These are phyloP conservation scores for Rhodotorula sp. DNA, from an alignment of 1,284 basidiomycete species.

Conservation along the genomic window DNA sequence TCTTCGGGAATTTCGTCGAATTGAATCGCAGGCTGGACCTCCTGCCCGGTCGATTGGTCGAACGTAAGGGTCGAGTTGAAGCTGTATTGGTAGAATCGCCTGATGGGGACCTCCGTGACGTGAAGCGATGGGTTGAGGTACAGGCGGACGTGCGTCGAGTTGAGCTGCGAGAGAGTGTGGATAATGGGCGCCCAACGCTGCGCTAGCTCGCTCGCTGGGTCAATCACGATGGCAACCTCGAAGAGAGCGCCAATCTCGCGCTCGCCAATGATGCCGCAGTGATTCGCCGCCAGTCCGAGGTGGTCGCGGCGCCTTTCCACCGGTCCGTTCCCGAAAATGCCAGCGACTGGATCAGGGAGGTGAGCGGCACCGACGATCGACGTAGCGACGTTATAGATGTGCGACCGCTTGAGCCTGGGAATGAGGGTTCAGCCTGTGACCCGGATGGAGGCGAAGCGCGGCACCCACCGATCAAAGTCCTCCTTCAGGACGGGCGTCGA, in stretches of 20 bases:
- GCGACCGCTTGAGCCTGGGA: slow-evolving; percentile 56
- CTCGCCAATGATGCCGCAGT: slow-evolving; percentile 70
- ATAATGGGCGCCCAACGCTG: slow-evolving; percentile 80
- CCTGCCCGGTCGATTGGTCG: slow-evolving; percentile 54
- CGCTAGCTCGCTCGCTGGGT: slow-evolving; percentile 79
- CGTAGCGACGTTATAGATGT: slow-evolving; percentile 64
- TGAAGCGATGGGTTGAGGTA: slow-evolving; percentile 69
- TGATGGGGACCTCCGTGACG: slow-evolving; percentile 73
- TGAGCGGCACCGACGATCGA: slow-evolving; percentile 66
- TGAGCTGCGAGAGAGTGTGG: slow-evolving; percentile 52
- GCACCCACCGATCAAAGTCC: background rate
- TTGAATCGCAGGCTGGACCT: slow-evolving; percentile 53
- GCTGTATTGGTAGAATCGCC: slow-evolving; percentile 88
- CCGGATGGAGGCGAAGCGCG: no score
- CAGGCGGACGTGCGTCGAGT: slow-evolving; percentile 64
- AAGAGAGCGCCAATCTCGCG: slow-evolving; percentile 65
- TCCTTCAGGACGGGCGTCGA: background rate
- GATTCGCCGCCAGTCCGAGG: slow-evolving; percentile 59
- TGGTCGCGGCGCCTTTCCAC: slow-evolving; percentile 59
- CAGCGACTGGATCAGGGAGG: slow-evolving; percentile 66
- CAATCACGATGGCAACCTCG: slow-evolving; percentile 71
- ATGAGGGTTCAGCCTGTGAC: background rate
- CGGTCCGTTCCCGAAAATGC: slow-evolving; percentile 57
- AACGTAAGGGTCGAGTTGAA: slow-evolving; percentile 64
- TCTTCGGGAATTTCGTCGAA: slow-evolving; percentile 60